phyloP scores from a whole-genome alignment of 2,329 filamentous ascomycete genomes.

The Aspergillus alliaceus region DNA sequence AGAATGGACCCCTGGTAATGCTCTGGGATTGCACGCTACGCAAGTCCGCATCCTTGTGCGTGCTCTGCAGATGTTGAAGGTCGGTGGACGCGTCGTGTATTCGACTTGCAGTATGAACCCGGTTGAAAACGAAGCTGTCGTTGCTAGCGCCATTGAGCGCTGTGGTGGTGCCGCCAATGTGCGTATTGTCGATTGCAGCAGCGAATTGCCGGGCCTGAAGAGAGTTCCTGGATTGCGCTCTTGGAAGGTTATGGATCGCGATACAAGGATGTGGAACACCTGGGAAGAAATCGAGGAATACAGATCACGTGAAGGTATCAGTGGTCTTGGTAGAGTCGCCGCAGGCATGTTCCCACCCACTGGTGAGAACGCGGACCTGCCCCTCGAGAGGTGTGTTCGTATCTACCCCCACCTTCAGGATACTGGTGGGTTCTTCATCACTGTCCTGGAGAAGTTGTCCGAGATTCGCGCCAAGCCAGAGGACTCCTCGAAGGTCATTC shows the following conservation, averaged over 20 bases:
- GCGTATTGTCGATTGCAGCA: slow-evolving; percentile 78
- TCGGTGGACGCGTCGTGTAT: slow-evolving; percentile 91
- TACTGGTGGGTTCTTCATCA: slow-evolving; percentile 96
- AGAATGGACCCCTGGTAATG: slow-evolving; percentile 88
- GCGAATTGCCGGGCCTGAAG: slow-evolving; percentile 74
- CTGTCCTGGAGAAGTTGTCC: slow-evolving; percentile 84
- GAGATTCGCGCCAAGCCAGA: slow-evolving; percentile 81
- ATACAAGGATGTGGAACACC: slow-evolving; percentile 72
- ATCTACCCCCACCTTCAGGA: slow-evolving; percentile 95
- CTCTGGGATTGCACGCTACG: slow-evolving; percentile 79
- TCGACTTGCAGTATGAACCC: slow-evolving; percentile 99
- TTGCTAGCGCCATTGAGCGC: slow-evolving; percentile 82
- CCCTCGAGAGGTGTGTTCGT: slow-evolving; percentile 86
- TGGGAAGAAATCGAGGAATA: slow-evolving; percentile 80
- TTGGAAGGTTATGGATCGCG: slow-evolving; percentile 92
- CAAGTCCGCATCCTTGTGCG: slow-evolving; percentile 89
- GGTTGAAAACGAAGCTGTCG: slow-evolving; percentile 91
- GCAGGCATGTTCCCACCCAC: slow-evolving; percentile 81
- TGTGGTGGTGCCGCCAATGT: slow-evolving; percentile 84
- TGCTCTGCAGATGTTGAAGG: slow-evolving; percentile 92
- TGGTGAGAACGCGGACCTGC: slow-evolving; percentile 60
- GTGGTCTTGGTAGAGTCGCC: slow-evolving; percentile 66
- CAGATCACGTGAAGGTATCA: slow-evolving; percentile 60
- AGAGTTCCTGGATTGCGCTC: slow-evolving; percentile 72
- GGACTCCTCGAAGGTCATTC: slow-evolving; percentile 41